Conservation (phyloP, 2,329 filamentous ascomycete genomes). For the Fusarium sp. region DNA sequence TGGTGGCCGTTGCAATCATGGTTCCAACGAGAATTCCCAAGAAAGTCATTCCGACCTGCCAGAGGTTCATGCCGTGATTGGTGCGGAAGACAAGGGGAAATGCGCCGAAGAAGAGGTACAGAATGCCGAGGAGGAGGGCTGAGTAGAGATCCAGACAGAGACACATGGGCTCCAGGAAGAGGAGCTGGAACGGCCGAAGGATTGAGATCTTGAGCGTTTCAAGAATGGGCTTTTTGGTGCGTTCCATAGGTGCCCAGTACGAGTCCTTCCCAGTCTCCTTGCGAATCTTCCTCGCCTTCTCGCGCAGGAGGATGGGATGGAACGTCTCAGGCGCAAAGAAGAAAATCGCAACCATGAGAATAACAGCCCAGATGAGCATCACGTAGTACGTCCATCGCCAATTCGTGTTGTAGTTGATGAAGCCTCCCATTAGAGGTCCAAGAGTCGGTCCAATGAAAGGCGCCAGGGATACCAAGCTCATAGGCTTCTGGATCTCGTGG, state of each 20-base stretch:
- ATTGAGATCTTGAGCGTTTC: slow-evolving; percentile 55
- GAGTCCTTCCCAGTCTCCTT: slow-evolving; percentile 25
- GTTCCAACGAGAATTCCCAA: slow-evolving; percentile 34
- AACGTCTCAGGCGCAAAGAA: slow-evolving; percentile 41
- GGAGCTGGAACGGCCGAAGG: slow-evolving; percentile 77
- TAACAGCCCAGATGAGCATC: slow-evolving; percentile 36
- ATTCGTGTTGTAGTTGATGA: slow-evolving; percentile 34
- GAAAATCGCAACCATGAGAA: slow-evolving; percentile 24
- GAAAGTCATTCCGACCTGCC: slow-evolving; percentile 57
- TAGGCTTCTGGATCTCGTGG: slow-evolving; percentile 38
- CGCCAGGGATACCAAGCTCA: slow-evolving; percentile 38
- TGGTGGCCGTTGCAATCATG: slow-evolving; percentile 8
- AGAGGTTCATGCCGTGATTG: slow-evolving; percentile 79
- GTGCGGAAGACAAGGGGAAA: slow-evolving; percentile 82
- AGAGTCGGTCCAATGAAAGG: slow-evolving; percentile 40
- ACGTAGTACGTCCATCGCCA: slow-evolving; percentile 46
- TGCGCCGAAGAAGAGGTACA: slow-evolving; percentile 89
- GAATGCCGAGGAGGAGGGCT: slow-evolving; percentile 82
- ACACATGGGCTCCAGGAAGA: slow-evolving; percentile 84
- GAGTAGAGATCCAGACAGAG: slow-evolving; percentile 82
- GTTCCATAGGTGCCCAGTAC: slow-evolving; percentile 26
- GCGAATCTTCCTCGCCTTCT: slow-evolving; percentile 31
- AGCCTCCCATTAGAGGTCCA: slow-evolving; percentile 37
- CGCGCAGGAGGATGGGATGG: slow-evolving; percentile 31
- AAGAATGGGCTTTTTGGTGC: not conserved